A percentile compares a stretch with the other conserved stretches of the same genome.
phyloP scores from a whole-genome alignment of 495 filamentous ascomycete genomes.

The Penicillium cinerascens region DNA sequence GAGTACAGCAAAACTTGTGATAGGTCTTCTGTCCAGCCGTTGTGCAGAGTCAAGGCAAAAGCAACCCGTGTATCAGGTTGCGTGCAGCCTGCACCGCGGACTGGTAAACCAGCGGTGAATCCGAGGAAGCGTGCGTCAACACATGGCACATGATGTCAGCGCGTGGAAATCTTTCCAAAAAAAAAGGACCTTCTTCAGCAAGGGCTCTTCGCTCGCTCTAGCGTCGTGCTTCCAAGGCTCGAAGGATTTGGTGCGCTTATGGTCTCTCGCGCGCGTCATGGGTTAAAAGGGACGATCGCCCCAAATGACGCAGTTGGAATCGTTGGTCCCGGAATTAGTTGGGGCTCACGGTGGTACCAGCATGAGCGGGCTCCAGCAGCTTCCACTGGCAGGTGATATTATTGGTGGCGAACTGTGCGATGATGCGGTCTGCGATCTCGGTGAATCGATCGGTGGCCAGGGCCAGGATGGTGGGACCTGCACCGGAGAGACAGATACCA shows the following conservation, averaged over 20 bases:
- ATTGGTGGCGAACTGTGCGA: conserved; percentile 60
- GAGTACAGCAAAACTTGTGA: neutral
- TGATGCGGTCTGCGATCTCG: conserved; percentile 73
- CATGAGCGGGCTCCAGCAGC: conserved; percentile 81
- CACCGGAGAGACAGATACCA: conserved; percentile 89
- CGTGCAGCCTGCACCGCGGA: conserved; percentile 11
- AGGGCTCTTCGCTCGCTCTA: neutral
- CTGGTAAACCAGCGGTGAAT: conserved; percentile 19
- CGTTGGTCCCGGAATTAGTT: conserved; percentile 18
- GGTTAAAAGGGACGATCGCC: no score
- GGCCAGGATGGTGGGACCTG: conserved; percentile 90
- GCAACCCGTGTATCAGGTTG: conserved; percentile 1
- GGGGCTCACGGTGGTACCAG: conserved; percentile 62
- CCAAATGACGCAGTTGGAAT: neutral
- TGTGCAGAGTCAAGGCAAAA: neutral
- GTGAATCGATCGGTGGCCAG: conserved; percentile 85
- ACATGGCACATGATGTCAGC: neutral
- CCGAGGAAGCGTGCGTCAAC: conserved; percentile 3
- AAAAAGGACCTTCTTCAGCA: neutral
- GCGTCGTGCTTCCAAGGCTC: neutral
- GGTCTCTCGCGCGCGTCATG: conserved; percentile 1
- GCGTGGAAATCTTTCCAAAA: neutral
- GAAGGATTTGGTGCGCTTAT: conserved; percentile 1
- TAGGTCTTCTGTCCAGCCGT: neutral
- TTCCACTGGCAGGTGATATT: conserved; percentile 81